Base-by-base conservation (phyloP, 2,329 filamentous ascomycete species). In the Trichophyton schoenleinii region DNA sequence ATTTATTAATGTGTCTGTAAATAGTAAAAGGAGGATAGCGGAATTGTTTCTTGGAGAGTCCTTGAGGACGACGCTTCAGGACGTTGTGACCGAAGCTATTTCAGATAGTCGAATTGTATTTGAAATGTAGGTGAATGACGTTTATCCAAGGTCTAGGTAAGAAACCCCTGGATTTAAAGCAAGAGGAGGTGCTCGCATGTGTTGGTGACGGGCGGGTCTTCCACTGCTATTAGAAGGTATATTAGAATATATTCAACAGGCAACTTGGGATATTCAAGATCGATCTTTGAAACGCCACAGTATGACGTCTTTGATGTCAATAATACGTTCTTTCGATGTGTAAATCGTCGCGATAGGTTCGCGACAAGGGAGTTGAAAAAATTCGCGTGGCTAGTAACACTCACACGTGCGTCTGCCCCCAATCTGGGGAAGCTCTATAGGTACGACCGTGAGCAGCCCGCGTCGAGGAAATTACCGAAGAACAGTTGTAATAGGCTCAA, bases 101-200 rank as follows among this genome's bases (percentile, higher is more conserved):
- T 5, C 49, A 36, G 28, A 8, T 34, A 15, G 49, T 38, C 6
- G 3, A 11, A 25, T 48, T 41, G 5, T n/a, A 48, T 31, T 42
- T 48, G 28, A n/a, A 15, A 41, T 20, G 25, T n/a, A 44, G 15
- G 15, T 49, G 59, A 20, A 22, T 18, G 38, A 42, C 18, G 20
- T 15, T 63, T 57, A 49, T 20, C 62, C 55, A 63, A 63, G 55
- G 38, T 57, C 55, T 34, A 59, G 34, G 49, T 48, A 61, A 38
- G 25, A 59, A 15, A 59, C 15, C 42, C 58, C 58, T 46, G 42
- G 58, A n/a, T 61, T 63, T n/a, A 59, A 57, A 57, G 36, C 15
- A 52, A 18, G 20, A 44, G 49, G 41, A 44, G 13, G 11, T 42
- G 58, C 31, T 60, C 31, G 28, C 59, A 57, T 60, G 48, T 60